Conservation (phyloP, 192 early-diverging fungal genomes). For the Martensiomyces pterosporus region DNA sequence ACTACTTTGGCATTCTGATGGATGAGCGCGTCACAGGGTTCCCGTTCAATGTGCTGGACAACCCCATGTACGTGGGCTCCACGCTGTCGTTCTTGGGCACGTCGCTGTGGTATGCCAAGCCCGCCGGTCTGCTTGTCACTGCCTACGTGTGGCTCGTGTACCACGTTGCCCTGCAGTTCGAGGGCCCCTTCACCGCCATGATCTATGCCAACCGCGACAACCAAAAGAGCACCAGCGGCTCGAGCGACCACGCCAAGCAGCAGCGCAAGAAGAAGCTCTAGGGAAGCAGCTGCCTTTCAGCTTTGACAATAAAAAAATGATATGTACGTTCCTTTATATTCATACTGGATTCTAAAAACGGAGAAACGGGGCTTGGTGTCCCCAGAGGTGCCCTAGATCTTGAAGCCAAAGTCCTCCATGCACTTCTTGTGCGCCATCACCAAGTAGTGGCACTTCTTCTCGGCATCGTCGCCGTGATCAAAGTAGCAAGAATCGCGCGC, state of each 20-base stretch:
- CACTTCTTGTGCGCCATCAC: constrained; percentile 86
- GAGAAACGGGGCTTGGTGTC: no score
- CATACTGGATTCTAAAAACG: background rate
- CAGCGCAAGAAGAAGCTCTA: constrained; percentile 32
- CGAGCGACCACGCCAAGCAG: constrained; percentile 3
- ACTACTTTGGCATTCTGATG: constrained; percentile 95
- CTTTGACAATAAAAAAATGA: background rate
- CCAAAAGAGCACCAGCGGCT: constrained; percentile 4
- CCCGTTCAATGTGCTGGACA: constrained; percentile 86
- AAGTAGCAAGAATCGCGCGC: constrained; percentile 87
- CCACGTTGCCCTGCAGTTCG: constrained; percentile 66
- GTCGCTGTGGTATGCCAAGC: constrained; percentile 70
- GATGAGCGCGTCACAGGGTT: constrained; percentile 78
- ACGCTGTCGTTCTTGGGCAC: constrained; percentile 80
- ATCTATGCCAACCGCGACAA: constrained; percentile 69
- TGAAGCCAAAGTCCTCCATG: constrained; percentile 93
- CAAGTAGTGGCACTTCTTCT: constrained; percentile 83
- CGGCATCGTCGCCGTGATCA: constrained; percentile 60
- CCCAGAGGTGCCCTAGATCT: no score
- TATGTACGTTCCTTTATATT: no score
- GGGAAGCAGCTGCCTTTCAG: background rate
- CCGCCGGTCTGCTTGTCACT: constrained; percentile 69
- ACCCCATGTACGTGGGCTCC: constrained; percentile 95
- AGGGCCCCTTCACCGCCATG: constrained; percentile 79
- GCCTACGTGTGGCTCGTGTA: constrained; percentile 72